Evolutionary conservation across 345 rosid species (phyloP), one percentile per base, ranked within the genome.

Genomic region (Gossypium herbaceum): DNA sequence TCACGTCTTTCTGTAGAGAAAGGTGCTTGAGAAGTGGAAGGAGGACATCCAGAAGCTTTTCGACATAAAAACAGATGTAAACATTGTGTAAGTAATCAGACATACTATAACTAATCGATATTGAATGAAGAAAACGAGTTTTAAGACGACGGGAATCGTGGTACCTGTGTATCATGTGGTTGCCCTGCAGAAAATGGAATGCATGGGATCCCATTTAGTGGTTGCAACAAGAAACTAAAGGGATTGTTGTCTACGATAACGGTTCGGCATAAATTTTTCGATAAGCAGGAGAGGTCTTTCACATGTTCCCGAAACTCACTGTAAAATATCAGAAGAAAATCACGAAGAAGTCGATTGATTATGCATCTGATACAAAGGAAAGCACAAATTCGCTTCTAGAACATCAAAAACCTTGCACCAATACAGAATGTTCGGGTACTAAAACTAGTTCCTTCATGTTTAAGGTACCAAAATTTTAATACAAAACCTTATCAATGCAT

Each of bases 181-280:
- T 88, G 93, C n/a, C 86, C 92, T 0, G 93, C 92, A 17, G 98
- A 89, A 78, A 95, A 96, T 1, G 99, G 92, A 80, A 92, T 73
- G 75, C 99, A 96, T 16, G 99, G 99, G 78, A 96, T 96, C 72
- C 99, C 99, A 73, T 96, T 96, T 8, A 89, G 59, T 24, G 99
- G 99, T 79, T 96, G 99, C 79, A 96, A 76, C 77, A 95, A 75
- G 87, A 95, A 93, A 84, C 99, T 95, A 87, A 93, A 96, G 0
- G 99, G 99, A 74, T 93, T 93, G 82, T 96, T 93, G 79, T 96
- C 99, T 13, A 95, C 97, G 13, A 95, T 88, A 56, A 95, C 99
- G 60, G 88, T 85, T 66, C 97, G 88, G 73, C 83, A 68, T 75
- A 92, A 86, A 83, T 96, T 85, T 82, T 86, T 90, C 5, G 99